A percentile compares a stretch with the other conserved stretches of the same genome.
phyloP scores from a whole-genome alignment of 75 land plant genomes.

The Cupressus sempervirens region DNA sequence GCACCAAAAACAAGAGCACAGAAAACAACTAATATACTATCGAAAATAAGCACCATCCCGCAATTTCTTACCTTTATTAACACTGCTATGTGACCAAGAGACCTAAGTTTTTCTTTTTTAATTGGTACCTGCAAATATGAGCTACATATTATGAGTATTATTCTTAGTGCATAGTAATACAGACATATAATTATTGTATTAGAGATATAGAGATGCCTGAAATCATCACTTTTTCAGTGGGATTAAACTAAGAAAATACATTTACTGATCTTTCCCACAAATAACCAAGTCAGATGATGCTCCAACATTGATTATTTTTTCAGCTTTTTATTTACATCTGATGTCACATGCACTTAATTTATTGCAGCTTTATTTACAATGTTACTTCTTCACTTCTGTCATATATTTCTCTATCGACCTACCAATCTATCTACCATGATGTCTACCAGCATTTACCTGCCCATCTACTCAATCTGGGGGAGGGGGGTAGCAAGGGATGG shows the following conservation, averaged over 20 bases:
- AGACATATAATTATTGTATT: background rate
- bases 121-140: slow-evolving; percentile 35
- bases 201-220: background rate
- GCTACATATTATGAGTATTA: background rate
- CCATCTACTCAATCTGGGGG: background rate
- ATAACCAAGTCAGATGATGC: background rate
- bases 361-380: background rate
- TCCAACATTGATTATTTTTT: background rate
- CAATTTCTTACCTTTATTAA: slow-evolving; percentile 25
- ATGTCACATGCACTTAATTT: background rate
- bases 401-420: background rate
- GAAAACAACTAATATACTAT: background rate
- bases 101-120: slow-evolving; percentile 33
- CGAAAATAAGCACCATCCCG: background rate
- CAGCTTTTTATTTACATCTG: background rate
- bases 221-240: background rate
- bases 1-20: background rate
- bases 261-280: background rate
- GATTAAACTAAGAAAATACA: background rate
- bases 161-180: slow-evolving; percentile 1
- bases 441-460: background rate
- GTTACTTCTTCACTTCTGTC: background rate
- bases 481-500: too few relatives aligned
- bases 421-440: background rate
- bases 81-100: slow-evolving; percentile 33